Conservation (phyloP, 2,329 filamentous ascomycete genomes). For the Cercospora nicotianae region DNA sequence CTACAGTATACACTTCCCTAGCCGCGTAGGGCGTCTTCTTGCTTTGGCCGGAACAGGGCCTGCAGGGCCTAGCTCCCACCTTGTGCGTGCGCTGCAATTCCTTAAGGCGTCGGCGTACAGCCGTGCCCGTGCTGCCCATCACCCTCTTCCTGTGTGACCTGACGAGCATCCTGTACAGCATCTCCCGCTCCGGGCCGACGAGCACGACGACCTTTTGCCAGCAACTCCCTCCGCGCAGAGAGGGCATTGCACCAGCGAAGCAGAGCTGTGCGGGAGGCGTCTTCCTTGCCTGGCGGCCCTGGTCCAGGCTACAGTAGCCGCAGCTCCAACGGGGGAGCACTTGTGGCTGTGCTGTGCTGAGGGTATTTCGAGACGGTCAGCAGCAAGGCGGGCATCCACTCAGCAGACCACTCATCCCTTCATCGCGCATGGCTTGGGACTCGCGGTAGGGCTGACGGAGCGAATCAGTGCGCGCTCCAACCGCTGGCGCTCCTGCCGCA, state of each 20-base stretch:
- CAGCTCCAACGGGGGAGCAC: neutral
- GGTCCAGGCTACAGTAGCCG: slow-evolving; percentile 2
- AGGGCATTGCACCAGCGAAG: neutral
- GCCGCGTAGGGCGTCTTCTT: slow-evolving; percentile 11
- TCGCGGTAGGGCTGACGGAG: slow-evolving; percentile 24
- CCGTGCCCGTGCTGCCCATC: neutral
- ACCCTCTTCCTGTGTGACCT: slow-evolving; percentile 5
- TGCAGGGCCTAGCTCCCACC: slow-evolving; percentile 14
- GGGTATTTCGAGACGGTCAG: neutral
- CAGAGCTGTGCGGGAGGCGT: neutral
- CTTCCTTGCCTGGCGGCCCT: slow-evolving; percentile 5
- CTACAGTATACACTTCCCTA: neutral
- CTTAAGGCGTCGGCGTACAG: neutral
- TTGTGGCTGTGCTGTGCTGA: slow-evolving; percentile 21
- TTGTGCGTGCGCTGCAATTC: neutral
- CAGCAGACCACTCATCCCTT: slow-evolving; percentile 17
- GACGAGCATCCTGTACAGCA: neutral
- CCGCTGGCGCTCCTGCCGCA: slow-evolving; percentile 13
- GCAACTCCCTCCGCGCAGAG: neutral
- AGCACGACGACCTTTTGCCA: neutral
- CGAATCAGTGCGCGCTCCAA: slow-evolving; percentile 22
- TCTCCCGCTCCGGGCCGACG: slow-evolving; percentile 13
- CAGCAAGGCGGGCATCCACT: slow-evolving; percentile 10
- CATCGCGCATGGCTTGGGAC: slow-evolving; percentile 21
- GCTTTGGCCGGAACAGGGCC: slow-evolving; percentile 9